Evolutionary conservation across 352 stramenopile species (phyloP), one percentile per base, ranked within the genome.

Genomic region (Globisporangium yorkense): DNA sequence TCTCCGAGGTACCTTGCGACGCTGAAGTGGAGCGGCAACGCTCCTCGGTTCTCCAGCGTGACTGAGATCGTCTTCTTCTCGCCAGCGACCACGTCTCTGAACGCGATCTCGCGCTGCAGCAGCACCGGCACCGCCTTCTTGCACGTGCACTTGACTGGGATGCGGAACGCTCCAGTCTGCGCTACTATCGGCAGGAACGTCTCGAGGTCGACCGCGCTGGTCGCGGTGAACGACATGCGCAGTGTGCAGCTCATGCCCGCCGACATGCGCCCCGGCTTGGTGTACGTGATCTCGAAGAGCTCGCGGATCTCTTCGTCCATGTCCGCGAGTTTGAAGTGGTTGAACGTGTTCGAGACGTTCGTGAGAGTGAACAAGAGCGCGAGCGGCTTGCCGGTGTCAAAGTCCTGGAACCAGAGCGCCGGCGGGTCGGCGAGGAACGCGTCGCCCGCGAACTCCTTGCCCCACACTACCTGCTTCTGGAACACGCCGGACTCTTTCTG

Each of bases 321-420:
- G 0, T 78, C 64, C 1, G 96, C 65, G 8, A 97, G 54, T 39
- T 92, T 92, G 65, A 97, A 97, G 41, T 87, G 84, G 69, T 97
- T 97, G 62, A 97, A 97, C 0, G 87, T 96, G 44, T 94, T 88
- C 0, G 87, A 97, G 4, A 96, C 77, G 54, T 97, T 98, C 0
- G 92, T 98, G 35, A 98, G 69, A 6, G 77, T 88, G 35, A 97
- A 86, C 8, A 46, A 57, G 24, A 83, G 66, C 39, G 51, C 66
- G 57, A 94, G 76, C 3, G 81, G 66, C 43, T 65, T 63, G 16
- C 83, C 84, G 1, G 97, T 70, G 5, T 89, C 81, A 59, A 97
- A 98, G 64, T 98, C 92, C 27, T 92, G 88, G 58, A 97, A 98
- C 70, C 88, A 81, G 20, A 98, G 67, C 20, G 68, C 58, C 5